phyloP scores from a whole-genome alignment of 495 filamentous ascomycete species.

The Trichoderma parareesei region DNA sequence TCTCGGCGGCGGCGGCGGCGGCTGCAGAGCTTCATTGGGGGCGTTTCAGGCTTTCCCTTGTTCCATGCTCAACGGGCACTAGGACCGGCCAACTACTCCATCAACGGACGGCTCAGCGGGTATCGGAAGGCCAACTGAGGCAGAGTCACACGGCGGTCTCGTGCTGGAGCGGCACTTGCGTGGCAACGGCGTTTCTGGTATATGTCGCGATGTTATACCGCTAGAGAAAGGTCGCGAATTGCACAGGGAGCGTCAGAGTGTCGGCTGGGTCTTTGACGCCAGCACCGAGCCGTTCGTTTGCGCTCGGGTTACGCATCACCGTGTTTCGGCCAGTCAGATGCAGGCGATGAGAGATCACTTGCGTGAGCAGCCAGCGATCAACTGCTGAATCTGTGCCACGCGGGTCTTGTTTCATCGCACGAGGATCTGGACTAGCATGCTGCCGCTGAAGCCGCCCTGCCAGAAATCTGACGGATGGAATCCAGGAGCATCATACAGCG shows the following conservation, averaged over 20 bases:
- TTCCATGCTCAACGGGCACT: neutral
- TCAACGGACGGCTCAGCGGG: neutral
- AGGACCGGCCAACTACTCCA: neutral
- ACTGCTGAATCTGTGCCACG: neutral
- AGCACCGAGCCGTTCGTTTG: slow-evolving; percentile 3
- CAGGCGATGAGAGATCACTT: neutral
- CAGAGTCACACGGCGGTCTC: neutral
- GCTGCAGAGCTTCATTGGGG: neutral
- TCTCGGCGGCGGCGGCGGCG: neutral
- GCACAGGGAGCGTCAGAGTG: neutral
- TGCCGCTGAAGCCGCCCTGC: neutral
- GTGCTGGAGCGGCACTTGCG: neutral
- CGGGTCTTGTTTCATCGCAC: slow-evolving; percentile 1
- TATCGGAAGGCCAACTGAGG: neutral
- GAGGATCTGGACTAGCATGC: neutral
- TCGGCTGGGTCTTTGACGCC: neutral
- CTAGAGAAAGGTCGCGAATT: neutral
- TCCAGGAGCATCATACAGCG: neutral
- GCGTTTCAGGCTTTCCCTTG: neutral
- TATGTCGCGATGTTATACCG: slow-evolving; percentile 8
- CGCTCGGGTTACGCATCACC: neutral
- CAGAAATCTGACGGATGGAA: neutral
- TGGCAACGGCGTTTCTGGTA: neutral
- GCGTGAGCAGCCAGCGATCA: neutral
- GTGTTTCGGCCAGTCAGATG: neutral